Conservation (phyloP, 1,284 basidiomycete genomes). For the Fomitopsis schrenkii region DNA sequence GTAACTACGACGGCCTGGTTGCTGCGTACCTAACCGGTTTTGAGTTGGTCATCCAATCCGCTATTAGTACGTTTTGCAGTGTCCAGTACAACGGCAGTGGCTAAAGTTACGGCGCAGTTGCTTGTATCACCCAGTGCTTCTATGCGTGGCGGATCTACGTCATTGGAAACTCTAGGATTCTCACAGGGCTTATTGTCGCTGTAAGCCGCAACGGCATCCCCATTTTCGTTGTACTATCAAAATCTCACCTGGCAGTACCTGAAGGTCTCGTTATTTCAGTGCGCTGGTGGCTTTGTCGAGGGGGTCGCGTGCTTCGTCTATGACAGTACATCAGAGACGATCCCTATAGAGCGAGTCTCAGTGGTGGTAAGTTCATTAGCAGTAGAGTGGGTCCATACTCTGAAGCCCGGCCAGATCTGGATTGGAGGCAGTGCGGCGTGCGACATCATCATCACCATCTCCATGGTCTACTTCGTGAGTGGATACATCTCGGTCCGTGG, state of each 20-base stretch:
- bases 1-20: neutral
- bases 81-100: too few relatives aligned
- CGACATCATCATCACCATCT: conserved; percentile 2
- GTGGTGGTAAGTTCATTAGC: neutral
- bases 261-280: conserved; percentile 1
- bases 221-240: neutral
- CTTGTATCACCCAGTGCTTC: neutral
- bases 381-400: neutral
- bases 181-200: neutral
- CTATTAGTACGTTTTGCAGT: neutral
- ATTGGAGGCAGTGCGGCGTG: neutral
- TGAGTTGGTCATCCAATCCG: neutral
- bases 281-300: neutral
- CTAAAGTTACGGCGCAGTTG: neutral
- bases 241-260: neutral
- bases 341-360: neutral
- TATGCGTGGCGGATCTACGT: conserved; percentile 3
- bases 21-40: neutral
- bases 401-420: neutral
- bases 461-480: conserved; percentile 3
- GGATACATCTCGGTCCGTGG: neutral
- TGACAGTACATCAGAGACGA: neutral
- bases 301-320: neutral
- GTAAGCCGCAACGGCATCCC: neutral
- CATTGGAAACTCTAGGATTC: neutral